A percentile compares a stretch with the other conserved stretches of the same genome.
These are phyloP conservation scores for Alternaria hordeiaustralica DNA, from an alignment of 2,329 filamentous ascomycete genomes.

Conservation along the genomic window DNA sequence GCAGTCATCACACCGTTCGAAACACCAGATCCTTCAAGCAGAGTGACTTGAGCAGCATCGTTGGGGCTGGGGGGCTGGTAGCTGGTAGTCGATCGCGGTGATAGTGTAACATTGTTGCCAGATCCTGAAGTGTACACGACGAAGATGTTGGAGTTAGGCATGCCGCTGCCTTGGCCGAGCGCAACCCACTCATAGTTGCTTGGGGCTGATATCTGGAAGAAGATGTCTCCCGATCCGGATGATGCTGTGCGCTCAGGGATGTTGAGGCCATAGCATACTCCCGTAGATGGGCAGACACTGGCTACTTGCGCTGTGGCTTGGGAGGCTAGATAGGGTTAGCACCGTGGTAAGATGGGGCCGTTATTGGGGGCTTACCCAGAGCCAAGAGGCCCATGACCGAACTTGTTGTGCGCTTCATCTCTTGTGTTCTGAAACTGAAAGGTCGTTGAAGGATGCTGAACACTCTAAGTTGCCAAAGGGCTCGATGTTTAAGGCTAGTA, in stretches of 20 bases:
- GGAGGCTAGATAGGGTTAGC: constrained; percentile 33
- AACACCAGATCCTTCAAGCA: constrained; percentile 63
- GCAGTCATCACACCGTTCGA: constrained; percentile 60
- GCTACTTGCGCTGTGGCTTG: constrained; percentile 39
- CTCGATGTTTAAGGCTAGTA: background rate
- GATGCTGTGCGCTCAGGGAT: constrained; percentile 60
- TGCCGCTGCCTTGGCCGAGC: constrained; percentile 62
- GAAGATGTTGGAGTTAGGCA: constrained; percentile 65
- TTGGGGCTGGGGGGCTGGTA: constrained; percentile 53
- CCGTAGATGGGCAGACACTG: constrained; percentile 32
- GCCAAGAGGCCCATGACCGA: constrained; percentile 31
- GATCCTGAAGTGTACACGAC: constrained; percentile 61
- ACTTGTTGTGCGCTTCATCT: constrained; percentile 21
- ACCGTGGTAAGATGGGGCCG: background rate
- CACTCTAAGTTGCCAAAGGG: background rate
- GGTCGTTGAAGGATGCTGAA: constrained; percentile 7
- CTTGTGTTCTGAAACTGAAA: background rate
- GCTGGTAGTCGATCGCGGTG: constrained; percentile 57
- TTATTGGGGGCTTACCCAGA: constrained; percentile 29
- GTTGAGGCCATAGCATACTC: constrained; percentile 60
- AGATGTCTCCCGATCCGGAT: constrained; percentile 62
- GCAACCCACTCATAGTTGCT: constrained; percentile 61
- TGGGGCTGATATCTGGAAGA: constrained; percentile 63
- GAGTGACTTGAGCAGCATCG: constrained; percentile 51
- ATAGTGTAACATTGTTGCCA: constrained; percentile 64